Evolutionary conservation across 345 rosid genomes (phyloP), one percentile per base, ranked within the genome.

Genomic region (Salix brachista): DNA sequence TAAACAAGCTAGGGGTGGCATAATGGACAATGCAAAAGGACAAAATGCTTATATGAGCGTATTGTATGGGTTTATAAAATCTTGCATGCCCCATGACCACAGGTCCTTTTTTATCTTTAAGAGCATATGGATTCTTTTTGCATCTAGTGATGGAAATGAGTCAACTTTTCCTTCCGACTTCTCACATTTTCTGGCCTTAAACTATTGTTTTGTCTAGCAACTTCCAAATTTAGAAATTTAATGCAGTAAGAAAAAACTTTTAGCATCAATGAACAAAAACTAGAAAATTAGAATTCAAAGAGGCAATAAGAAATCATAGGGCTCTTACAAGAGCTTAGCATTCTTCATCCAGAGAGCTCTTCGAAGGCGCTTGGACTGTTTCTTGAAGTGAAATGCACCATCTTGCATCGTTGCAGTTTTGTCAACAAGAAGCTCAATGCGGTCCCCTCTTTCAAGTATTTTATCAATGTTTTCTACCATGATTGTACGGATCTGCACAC

Each of bases 281-380:
- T 58, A 23, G 25, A 69, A 75, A 58, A 62, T 60, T 16, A 2
- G 75, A 73, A 50, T 34, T 48, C 13, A 37, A 76, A 48, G 37
- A 8, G 26, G 80, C 25, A 16, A 28, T 7, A 60, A 28, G 25
- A 39, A 76, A 70, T 30, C 30, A 61, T 0, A 76, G 67, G 52
- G 58, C 70, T 60, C 97, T 90, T 87, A 94, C 98, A 94, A 87
- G 66, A 96, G 93, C 83, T 94, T 96, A 70, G 89, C 94, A 81
- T 96, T 96, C 86, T 92, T 93, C 98, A 91, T 96, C 99, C 98
- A 94, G 62, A 96, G 92, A 78, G 98, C 98, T 80, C 90, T 88
- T 18, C 83, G 93, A 1, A 94, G 97, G 78, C 92, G 92, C 83
- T 91, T 96, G 30, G 99, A 96, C 82, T 94, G 99, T 84, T 96